Conservation (phyloP, 176 grass and related monocot genomes). For the Poa pratensis region DNA sequence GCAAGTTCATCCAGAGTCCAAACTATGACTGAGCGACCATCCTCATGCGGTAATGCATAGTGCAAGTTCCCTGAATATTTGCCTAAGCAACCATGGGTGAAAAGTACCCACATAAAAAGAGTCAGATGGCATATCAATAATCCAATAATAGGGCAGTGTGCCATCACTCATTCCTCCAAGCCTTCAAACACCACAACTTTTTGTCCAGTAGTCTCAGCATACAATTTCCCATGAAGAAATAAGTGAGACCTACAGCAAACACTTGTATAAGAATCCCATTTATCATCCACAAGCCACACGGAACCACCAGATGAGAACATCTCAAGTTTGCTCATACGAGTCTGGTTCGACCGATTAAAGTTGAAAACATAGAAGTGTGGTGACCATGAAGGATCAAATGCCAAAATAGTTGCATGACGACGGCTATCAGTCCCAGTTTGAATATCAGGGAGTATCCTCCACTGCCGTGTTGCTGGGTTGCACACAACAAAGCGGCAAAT, state of each 20-base stretch:
- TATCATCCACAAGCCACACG: slow-evolving; percentile 9
- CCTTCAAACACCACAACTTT: slow-evolving; percentile 21
- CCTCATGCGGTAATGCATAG: slow-evolving; percentile 17
- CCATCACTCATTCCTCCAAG: not conserved
- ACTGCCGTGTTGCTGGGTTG: slow-evolving; percentile 52
- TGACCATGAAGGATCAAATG: slow-evolving; percentile 42
- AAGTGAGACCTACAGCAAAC: not conserved
- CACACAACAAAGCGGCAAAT: slow-evolving; percentile 39
- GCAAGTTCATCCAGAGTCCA: slow-evolving; percentile 16
- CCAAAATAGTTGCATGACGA: not conserved
- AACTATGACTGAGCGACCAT: slow-evolving; percentile 19
- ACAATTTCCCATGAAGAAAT: slow-evolving; percentile 4
- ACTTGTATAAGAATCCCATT: not conserved
- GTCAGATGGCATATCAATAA: slow-evolving; percentile 22
- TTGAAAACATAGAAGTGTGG: slow-evolving; percentile 44
- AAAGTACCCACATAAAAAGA: not conserved
- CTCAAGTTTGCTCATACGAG: not conserved
- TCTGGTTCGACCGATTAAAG: not conserved
- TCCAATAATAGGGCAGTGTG: not conserved
- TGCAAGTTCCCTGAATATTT: slow-evolving; percentile 37
- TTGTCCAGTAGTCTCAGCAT: not conserved
- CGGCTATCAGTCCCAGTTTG: not conserved
- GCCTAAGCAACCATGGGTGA: slow-evolving; percentile 18
- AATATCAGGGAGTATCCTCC: slow-evolving; percentile 29
- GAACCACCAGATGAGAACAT: not conserved